A percentile compares a stretch with the other conserved stretches of the same genome.
Evolutionary conservation across 306 rosid species (phyloP).

Genomic region (Fragaria vesca): DNA sequence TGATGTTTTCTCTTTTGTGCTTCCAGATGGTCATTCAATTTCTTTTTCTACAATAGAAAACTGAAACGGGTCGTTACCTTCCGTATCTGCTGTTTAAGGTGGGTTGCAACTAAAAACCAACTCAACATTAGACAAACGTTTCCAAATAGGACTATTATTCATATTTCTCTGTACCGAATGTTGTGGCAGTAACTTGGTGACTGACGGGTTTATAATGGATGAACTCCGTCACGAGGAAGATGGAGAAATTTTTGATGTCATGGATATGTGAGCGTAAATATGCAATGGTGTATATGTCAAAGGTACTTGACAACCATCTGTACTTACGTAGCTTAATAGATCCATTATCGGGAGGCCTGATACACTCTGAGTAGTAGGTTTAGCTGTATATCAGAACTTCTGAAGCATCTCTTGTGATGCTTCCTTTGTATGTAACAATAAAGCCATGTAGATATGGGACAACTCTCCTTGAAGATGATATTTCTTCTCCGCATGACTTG

Average conservation of each 20-base stretch:
- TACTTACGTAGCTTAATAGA: slow-evolving; percentile 37
- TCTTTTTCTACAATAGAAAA: slow-evolving; percentile 88
- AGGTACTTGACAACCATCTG: slow-evolving; percentile 27
- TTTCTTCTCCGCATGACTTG: neutral
- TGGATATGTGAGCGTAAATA: slow-evolving; percentile 66
- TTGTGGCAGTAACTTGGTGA: slow-evolving; percentile 66
- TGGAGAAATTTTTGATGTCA: slow-evolving; percentile 73
- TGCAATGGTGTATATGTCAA: slow-evolving; percentile 25
- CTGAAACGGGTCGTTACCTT: slow-evolving; percentile 81
- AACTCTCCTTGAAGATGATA: neutral
- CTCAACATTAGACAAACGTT: neutral
- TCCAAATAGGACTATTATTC: neutral
- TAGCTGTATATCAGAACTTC: slow-evolving; percentile 14
- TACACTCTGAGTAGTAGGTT: slow-evolving; percentile 16
- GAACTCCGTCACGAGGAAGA: slow-evolving; percentile 55
- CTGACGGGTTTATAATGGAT: slow-evolving; percentile 60
- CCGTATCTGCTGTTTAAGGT: slow-evolving; percentile 86
- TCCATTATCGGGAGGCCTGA: slow-evolving; percentile 18
- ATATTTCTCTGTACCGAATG: neutral
- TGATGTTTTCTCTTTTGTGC: slow-evolving; percentile 20
- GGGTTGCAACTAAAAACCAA: slow-evolving; percentile 20
- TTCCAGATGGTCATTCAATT: slow-evolving; percentile 89
- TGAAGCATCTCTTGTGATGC: slow-evolving; percentile 15
- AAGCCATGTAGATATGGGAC: slow-evolving; percentile 26
- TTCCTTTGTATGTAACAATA: slow-evolving; percentile 27